Percentiles rank a stretch among this genome's conserved stretches.
These are phyloP conservation scores for Solanum appendiculatum DNA, from an alignment of 257 asterid species.

Conservation along the genomic window DNA sequence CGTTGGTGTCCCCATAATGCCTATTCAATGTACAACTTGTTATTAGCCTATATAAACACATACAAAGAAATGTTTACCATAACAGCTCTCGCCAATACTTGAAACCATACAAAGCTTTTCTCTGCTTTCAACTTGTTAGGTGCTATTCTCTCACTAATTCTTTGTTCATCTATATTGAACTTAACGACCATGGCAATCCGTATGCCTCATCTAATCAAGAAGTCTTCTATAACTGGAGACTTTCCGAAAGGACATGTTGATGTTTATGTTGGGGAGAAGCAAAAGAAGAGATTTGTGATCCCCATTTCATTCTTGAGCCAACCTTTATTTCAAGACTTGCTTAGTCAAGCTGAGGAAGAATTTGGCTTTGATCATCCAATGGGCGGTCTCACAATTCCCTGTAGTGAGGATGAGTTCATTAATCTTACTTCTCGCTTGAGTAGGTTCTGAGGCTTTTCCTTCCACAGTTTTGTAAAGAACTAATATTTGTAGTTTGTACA, in stretches of 20 bases:
- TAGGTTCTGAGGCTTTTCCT: not conserved
- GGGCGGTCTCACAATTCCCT: conserved; percentile 23
- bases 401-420: conserved; percentile 20
- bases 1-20: not conserved
- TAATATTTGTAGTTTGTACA: not conserved
- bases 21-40: not conserved
- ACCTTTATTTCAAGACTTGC: no score
- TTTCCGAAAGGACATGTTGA: conserved; percentile 18
- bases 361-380: conserved; percentile 23
- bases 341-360: no score
- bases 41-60: not conserved
- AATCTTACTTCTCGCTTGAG: conserved; percentile 9
- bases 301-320: conserved; percentile 19
- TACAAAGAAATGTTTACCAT: not conserved
- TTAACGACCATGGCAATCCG: not conserved
- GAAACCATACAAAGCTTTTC: not conserved
- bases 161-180: not conserved
- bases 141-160: not conserved
- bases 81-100: not conserved
- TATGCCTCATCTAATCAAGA: not conserved
- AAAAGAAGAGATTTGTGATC: conserved; percentile 13
- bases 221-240: not conserved
- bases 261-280: conserved; percentile 22
- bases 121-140: not conserved
- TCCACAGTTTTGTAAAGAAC: not conserved